Evolutionary conservation across 2,329 filamentous ascomycete species (phyloP).

Genomic region (Arthrobotrys megalospora): DNA sequence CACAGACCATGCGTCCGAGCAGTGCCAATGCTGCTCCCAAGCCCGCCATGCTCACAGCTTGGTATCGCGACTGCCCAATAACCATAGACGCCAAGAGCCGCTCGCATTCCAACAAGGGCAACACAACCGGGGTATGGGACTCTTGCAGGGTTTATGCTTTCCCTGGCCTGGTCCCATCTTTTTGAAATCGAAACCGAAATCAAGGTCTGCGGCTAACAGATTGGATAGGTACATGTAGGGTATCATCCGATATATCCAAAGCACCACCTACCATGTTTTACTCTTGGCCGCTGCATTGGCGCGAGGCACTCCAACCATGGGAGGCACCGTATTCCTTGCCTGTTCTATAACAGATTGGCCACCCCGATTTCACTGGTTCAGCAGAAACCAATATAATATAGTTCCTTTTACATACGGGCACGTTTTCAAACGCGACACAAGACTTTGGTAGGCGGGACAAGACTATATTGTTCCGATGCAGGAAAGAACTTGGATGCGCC

Average conservation of each 20-base stretch:
- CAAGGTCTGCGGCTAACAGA: conserved; percentile 17
- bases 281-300: conserved; percentile 44
- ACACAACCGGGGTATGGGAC: conserved; percentile 10
- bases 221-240: neutral
- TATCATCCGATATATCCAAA: conserved; percentile 44
- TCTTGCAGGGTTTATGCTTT: neutral
- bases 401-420: conserved; percentile 2
- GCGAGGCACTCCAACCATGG: conserved; percentile 38
- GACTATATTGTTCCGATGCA: conserved; percentile 59
- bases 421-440: conserved; percentile 40
- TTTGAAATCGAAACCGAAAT: conserved; percentile 15
- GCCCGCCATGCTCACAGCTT: conserved; percentile 30
- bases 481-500: conserved; percentile 5
- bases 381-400: conserved; percentile 5
- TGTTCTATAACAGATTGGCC: conserved; percentile 5
- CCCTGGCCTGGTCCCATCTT: conserved; percentile 29
- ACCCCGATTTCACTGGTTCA: neutral
- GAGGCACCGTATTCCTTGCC: conserved; percentile 23
- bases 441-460: conserved; percentile 58
- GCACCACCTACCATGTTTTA: conserved; percentile 45
- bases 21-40: conserved; percentile 55
- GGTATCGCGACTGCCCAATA: conserved; percentile 29
- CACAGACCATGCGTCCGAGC: conserved; percentile 42
- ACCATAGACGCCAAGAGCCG: conserved; percentile 30
- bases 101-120: conserved; percentile 42